These are phyloP conservation scores for Ustilago trichophora DNA, from an alignment of 1,284 basidiomycete species.

Conservation along the genomic window DNA sequence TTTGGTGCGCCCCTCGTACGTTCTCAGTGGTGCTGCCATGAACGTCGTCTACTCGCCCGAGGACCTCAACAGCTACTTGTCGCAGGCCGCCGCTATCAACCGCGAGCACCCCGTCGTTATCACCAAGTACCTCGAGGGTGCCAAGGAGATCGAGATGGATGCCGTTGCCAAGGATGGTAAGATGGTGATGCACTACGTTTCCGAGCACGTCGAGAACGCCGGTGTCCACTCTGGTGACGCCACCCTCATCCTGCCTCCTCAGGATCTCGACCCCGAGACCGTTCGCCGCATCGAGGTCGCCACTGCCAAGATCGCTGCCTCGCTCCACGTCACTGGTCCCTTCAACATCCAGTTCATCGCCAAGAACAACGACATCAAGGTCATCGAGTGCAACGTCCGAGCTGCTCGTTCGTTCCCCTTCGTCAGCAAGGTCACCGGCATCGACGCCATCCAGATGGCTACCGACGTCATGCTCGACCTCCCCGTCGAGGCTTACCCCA, in stretches of 20 bases:
- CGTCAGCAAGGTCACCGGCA: conserved; percentile 96
- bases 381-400: conserved; percentile 98
- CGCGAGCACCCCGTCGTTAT: conserved; percentile 98
- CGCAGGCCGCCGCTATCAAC: conserved; percentile 95
- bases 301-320: conserved; percentile 92
- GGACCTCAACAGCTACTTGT: conserved; percentile 89
- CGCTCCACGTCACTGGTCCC: conserved; percentile 95
- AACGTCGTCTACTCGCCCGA: conserved; percentile 95
- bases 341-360: conserved; percentile 99
- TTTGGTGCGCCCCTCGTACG: conserved; percentile 95
- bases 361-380: conserved; percentile 99
- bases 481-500: conserved; percentile 89
- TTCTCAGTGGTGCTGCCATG: conserved; percentile 98
- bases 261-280: conserved; percentile 95
- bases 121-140: conserved; percentile 98
- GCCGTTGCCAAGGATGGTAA: conserved; percentile 96
- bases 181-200: conserved; percentile 99
- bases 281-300: conserved; percentile 95
- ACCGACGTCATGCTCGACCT: conserved; percentile 97
- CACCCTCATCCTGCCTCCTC: conserved; percentile 95
- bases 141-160: conserved; percentile 99
- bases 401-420: conserved; percentile 99
- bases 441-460: conserved; percentile 97
- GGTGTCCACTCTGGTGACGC: conserved; percentile 98
- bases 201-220: conserved; percentile 99